Base-by-base conservation (phyloP, 73 alveolate species). In the Durusdinium trenchii region DNA sequence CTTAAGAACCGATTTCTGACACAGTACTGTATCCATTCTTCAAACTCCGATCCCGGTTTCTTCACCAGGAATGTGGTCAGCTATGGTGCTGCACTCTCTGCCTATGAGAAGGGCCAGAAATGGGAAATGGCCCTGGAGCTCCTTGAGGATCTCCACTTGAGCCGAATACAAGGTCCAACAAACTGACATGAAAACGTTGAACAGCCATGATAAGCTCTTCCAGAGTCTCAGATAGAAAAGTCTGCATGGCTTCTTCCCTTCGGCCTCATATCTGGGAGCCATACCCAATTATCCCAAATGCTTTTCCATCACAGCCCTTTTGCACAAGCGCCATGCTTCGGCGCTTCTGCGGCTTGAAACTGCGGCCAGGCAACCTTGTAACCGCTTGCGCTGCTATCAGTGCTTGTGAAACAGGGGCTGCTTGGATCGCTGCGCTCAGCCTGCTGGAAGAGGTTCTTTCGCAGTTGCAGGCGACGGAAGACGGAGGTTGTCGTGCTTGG, bases 321-420 rank as follows among this genome's bases (percentile, higher is more conserved):
- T n/a, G n/a, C n/a, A n/a, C n/a, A n/a, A n/a, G n/a, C n/a, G n/a
- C n/a, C n/a, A n/a, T n/a, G n/a, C n/a, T n/a, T n/a, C n/a, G n/a
- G n/a, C n/a, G n/a, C n/a, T n/a, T n/a, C n/a, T n/a, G n/a, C n/a
- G n/a, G n/a, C n/a, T 54, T 54, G 64, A 20, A 12, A 9, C 64
- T 20, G 36, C 61, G 87, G 87, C 52, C 78, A 84, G 94, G 94
- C 50, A 84, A 84, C 94, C 36, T 84, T 73, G n/a, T 84, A 51
- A n/a, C 94, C 14, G 35, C 38, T 38, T 50, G 51, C 52, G 75
- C 94, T 3, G 50, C 51, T 75, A 51, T 51, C 54, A 84, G 94
- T 38, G 52, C 75, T 48, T 84, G 94, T 28, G 94, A 84, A 38
- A 84, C 48, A 51, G 76, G 71, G 3, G 94, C 76, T 48, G 94